Evolutionary conservation across 1,139 yeast species (phyloP).

Genomic region (Yamadazyma oceani): DNA sequence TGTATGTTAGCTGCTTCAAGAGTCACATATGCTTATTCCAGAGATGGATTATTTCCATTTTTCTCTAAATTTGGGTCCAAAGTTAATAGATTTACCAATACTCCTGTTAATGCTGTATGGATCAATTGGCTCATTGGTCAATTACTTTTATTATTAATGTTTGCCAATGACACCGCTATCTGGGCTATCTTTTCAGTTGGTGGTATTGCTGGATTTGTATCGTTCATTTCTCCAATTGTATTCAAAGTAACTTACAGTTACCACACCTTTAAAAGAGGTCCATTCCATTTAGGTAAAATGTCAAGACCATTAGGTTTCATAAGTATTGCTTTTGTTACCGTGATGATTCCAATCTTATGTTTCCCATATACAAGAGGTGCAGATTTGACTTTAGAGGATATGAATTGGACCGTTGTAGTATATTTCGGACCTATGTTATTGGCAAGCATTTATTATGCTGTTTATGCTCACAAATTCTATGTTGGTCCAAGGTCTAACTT

Average conservation of each 20-base stretch:
- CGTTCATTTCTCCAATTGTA: conserved; percentile 67
- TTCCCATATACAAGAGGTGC: conserved; percentile 59
- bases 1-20: conserved; percentile 71
- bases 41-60: conserved; percentile 69
- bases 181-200: conserved; percentile 78
- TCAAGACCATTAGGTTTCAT: conserved; percentile 48
- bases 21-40: conserved; percentile 66
- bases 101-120: conserved; percentile 74
- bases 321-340: conserved; percentile 44
- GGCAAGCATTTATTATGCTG: conserved; percentile 50
- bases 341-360: conserved; percentile 68
- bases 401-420: conserved; percentile 75
- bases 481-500: conserved; percentile 66
- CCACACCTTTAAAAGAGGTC: conserved; percentile 60
- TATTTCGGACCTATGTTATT: conserved; percentile 64
- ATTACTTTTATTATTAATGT: conserved; percentile 55
- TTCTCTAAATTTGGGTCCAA: conserved; percentile 49
- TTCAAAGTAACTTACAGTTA: conserved; percentile 59
- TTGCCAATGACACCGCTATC: conserved; percentile 69
- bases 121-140: conserved; percentile 59
- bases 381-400: conserved; percentile 44
- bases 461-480: conserved; percentile 65
- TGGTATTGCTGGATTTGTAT: conserved; percentile 70
- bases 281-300: conserved; percentile 63
- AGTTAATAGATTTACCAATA: conserved; percentile 57